phyloP scores from a whole-genome alignment of 2,329 filamentous ascomycete species.

The Fusarium tanahbumbuense region DNA sequence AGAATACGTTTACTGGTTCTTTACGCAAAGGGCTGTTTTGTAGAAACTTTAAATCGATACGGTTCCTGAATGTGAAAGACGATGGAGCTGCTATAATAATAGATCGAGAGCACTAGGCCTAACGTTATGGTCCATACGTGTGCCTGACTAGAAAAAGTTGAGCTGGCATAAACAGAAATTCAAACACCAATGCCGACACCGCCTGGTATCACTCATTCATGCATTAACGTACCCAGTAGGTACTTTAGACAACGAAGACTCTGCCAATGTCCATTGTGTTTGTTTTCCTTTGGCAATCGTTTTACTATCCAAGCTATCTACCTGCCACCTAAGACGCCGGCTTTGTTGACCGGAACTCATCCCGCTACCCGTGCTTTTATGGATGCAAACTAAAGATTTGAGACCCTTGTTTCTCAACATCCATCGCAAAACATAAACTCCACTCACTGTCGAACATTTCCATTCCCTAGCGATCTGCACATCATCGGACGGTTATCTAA shows the following conservation, averaged over 20 bases:
- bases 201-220: not conserved
- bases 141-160: constrained; percentile 1
- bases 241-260: not conserved
- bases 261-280: not conserved
- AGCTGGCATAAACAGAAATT: not conserved
- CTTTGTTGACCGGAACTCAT: not conserved
- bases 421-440: constrained; percentile 12
- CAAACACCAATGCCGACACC: constrained; percentile 3
- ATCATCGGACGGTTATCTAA: not conserved
- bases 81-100: not conserved
- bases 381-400: constrained; percentile 4
- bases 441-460: constrained; percentile 16
- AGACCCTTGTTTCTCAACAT: constrained; percentile 23
- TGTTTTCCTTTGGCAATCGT: not conserved
- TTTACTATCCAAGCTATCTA: not conserved
- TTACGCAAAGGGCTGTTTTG: not conserved
- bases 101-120: not conserved
- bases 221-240: not conserved
- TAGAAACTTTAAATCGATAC: not conserved
- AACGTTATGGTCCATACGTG: not conserved
- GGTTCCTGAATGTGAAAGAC: not conserved
- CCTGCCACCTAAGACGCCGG: not conserved
- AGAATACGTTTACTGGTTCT: not conserved
- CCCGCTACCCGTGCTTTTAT: not conserved
- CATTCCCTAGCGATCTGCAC: not conserved